Percentiles rank a stretch among this genome's conserved stretches.
Conservation (phyloP, 257 asterid species). For the Capsicum pubescens region DNA sequence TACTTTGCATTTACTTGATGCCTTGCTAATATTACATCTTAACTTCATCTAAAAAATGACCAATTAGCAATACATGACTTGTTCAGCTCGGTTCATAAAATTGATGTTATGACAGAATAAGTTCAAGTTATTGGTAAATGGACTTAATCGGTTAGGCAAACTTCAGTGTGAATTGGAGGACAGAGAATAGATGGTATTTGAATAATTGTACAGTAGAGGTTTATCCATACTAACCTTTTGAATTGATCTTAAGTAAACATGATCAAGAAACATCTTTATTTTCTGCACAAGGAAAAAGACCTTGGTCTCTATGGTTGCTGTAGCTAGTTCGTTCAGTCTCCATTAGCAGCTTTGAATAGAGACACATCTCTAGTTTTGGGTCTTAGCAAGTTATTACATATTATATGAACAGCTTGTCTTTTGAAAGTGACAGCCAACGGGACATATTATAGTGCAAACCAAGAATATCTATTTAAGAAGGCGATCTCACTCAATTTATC, state of each 20-base stretch:
- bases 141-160: not conserved
- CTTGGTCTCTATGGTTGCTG: not conserved
- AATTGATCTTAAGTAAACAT: not conserved
- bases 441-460: constrained; percentile 2
- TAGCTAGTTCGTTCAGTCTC: not conserved
- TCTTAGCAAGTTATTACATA: not conserved
- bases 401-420: not conserved
- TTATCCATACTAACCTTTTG: not conserved
- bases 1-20: too few species aligned
- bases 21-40: too few species aligned
- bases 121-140: not conserved
- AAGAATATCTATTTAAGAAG: not conserved
- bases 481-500: not conserved
- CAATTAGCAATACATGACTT: constrained; percentile 8
- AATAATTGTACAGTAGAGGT: not conserved
- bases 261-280: not conserved
- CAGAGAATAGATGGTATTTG: not conserved
- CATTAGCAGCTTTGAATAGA: not conserved
- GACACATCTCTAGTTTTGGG: not conserved
- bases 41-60: not conserved
- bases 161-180: not conserved
- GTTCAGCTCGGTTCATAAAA: not conserved
- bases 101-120: not conserved
- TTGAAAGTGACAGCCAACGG: not conserved
- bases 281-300: not conserved